Conservation (phyloP, 176 grass and related monocot species). For the Hyparrhenia diplandra region DNA sequence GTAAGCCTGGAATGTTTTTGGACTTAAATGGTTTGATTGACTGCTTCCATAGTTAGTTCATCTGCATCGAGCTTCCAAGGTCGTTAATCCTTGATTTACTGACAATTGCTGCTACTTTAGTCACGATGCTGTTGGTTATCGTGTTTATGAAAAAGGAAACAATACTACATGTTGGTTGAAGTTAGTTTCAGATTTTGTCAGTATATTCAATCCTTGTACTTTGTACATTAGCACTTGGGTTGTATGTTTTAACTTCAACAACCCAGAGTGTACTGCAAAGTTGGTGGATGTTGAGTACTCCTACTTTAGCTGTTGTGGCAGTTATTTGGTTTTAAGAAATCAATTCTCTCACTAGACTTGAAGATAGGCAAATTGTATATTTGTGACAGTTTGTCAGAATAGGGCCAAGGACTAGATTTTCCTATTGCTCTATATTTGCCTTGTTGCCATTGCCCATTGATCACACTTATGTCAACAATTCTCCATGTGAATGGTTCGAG, state of each 20-base stretch:
- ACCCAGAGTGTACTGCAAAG: neutral
- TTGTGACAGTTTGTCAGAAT: neutral
- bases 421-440: neutral
- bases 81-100: neutral
- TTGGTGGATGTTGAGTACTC: neutral
- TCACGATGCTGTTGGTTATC: neutral
- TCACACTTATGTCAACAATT: neutral
- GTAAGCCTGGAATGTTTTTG: neutral
- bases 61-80: neutral
- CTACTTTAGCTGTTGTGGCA: neutral
- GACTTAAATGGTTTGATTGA: neutral
- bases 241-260: neutral
- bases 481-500: neutral
- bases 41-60: neutral
- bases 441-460: neutral
- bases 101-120: neutral
- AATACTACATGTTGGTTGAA: no score
- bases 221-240: neutral
- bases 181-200: no score
- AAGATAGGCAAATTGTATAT: neutral
- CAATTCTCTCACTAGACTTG: neutral
- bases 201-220: no score
- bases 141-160: neutral
- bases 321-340: neutral
- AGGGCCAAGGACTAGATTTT: neutral